Evolutionary conservation across 108 stramenopile genomes (phyloP), one percentile per base, ranked within the genome.

Genomic region (Nannochloropsis oceanica): DNA sequence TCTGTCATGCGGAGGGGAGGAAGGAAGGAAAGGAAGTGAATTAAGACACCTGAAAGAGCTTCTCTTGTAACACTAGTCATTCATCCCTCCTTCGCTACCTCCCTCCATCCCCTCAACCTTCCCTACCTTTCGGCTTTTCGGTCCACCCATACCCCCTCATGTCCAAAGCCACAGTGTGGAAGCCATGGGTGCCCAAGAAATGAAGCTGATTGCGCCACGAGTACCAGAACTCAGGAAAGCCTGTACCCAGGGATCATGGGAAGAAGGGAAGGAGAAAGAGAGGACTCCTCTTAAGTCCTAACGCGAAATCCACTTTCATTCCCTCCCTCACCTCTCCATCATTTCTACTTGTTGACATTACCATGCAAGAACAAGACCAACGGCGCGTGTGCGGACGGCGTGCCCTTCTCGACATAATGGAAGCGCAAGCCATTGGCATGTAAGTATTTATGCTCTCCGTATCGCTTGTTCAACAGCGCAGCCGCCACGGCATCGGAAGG

Each of bases 131-230:
- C 24, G 90, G 90, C 18, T 87, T 42, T 0, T 82, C 85, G 0
- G 90, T 85, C 34, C 26, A 25, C 26, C 90, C 90, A 79, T 85
- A 90, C 26, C 90, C 90, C 82, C 90, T 85, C 87, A 90, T 88
- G 50, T 90, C 90, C n/a, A 87, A 87, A 0, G 87, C 87, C 13
- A 86, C 83, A 0, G 43, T 24, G 12, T 81, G 86, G 50, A 85
- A 87, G 14, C 80, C 80, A 7, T 34, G 43, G 27, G 79, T 42
- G 26, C 26, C 34, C n/a, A 88, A 80, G 8, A 44, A 44, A 0
- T 20, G 18, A 26, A 87, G 80, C 46, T 90, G 90, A 79, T 88
- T 80, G n/a, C 86, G 26, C 90, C 90, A 90, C 0, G 86, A 86
- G 83, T 82, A 88, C 83, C 82, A 90, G 11, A 84, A 87, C 46